Percentiles rank a stretch among this genome's conserved stretches.
Conservation (phyloP, 495 filamentous ascomycete species). For the Rhypophila decipiens region DNA sequence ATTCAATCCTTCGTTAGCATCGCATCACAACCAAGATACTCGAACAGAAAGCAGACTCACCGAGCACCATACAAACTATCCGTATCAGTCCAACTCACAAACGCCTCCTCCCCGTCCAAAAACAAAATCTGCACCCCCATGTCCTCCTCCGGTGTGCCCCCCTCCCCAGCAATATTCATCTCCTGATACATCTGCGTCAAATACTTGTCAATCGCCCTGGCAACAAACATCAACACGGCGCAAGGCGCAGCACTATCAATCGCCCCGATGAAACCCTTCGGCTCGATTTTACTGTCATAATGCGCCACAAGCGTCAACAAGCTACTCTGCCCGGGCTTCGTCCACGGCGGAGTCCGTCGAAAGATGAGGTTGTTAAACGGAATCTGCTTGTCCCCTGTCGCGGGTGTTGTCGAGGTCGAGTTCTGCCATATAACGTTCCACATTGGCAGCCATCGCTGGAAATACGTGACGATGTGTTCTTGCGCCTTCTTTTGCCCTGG, state of each 20-base stretch:
- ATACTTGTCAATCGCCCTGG: constrained; percentile 33
- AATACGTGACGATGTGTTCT: constrained; percentile 71
- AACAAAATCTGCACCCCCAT: constrained; percentile 79
- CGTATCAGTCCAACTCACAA: constrained; percentile 61
- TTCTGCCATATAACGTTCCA: constrained; percentile 83
- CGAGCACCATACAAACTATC: constrained; percentile 82
- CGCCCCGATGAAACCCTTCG: constrained; percentile 78
- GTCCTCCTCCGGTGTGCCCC: constrained; percentile 25
- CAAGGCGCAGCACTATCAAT: constrained; percentile 87
- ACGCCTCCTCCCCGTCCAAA: constrained; percentile 89
- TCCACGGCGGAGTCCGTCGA: constrained; percentile 75
- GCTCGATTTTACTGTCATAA: constrained; percentile 74
- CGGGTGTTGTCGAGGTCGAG: constrained; percentile 67
- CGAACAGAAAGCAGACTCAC: constrained; percentile 17
- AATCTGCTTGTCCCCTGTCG: constrained; percentile 54
- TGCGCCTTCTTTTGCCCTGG: constrained; percentile 61
- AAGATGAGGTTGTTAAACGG: constrained; percentile 81
- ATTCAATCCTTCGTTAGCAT: not conserved
- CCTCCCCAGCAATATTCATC: constrained; percentile 29
- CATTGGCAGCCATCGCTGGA: constrained; percentile 57
- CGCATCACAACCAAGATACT: not conserved
- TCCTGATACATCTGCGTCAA: constrained; percentile 33
- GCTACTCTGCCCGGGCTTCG: constrained; percentile 58
- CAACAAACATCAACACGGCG: constrained; percentile 72
- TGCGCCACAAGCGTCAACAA: constrained; percentile 84